phyloP scores from a whole-genome alignment of 1,284 basidiomycete species.

The Apiotrichum gracile region DNA sequence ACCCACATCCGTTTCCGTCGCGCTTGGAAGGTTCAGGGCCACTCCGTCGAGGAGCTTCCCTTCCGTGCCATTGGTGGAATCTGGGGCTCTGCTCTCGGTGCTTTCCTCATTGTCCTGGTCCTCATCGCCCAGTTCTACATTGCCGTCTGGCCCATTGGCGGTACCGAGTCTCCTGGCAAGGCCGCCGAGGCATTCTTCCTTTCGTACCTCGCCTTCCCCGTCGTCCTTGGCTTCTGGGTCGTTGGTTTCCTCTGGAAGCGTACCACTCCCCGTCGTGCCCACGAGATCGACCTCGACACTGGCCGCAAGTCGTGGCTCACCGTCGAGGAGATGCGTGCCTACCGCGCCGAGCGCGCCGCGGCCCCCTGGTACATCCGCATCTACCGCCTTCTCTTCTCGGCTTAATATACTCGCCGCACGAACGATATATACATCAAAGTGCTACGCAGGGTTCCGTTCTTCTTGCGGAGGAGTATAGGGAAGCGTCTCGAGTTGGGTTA shows the following conservation, averaged over 20 bases:
- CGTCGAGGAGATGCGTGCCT: slow-evolving; percentile 42
- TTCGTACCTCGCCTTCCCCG: slow-evolving; percentile 45
- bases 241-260: slow-evolving; percentile 43
- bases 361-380: slow-evolving; percentile 34
- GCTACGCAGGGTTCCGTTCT: not conserved
- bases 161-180: slow-evolving; percentile 17
- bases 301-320: slow-evolving; percentile 48
- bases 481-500: too few relatives aligned
- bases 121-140: slow-evolving; percentile 43
- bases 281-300: slow-evolving; percentile 49
- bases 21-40: slow-evolving; percentile 46
- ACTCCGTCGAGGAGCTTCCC: slow-evolving; percentile 49
- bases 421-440: not conserved
- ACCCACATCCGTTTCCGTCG: slow-evolving; percentile 46
- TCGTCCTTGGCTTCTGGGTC: slow-evolving; percentile 42
- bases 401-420: not conserved
- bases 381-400: slow-evolving; percentile 41
- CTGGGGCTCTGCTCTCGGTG: slow-evolving; percentile 48
- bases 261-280: slow-evolving; percentile 32
- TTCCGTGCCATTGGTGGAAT: slow-evolving; percentile 47
- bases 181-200: slow-evolving; percentile 48
- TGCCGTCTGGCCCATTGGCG: slow-evolving; percentile 15
- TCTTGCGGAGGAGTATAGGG: too few relatives aligned
- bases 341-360: slow-evolving; percentile 27
- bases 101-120: slow-evolving; percentile 37